Percentiles rank a stretch among this genome's conserved stretches.
Evolutionary conservation across 2,329 filamentous ascomycete species (phyloP).

Genomic region (Ophiostoma ulmi): DNA sequence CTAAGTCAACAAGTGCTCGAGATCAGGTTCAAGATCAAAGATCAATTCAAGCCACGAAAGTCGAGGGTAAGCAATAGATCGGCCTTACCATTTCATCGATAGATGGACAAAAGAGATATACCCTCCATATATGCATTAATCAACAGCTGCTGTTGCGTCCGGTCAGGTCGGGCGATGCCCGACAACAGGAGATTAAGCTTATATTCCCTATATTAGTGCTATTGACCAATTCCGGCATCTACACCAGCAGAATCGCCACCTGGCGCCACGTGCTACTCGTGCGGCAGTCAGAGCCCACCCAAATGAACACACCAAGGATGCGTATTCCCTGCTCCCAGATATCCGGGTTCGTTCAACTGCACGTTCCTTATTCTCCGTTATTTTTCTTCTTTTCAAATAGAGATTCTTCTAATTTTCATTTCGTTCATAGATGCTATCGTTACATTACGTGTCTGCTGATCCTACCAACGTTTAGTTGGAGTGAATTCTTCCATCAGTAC

Average conservation of each 20-base stretch:
- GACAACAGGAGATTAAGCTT: constrained; percentile 1
- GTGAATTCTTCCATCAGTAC: not conserved
- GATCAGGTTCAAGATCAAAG: not conserved
- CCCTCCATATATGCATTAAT: not conserved
- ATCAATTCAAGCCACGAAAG: not conserved
- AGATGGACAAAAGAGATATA: not conserved
- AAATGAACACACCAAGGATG: not conserved
- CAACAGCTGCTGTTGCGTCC: not conserved
- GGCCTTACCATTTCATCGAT: not conserved
- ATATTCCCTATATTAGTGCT: not conserved
- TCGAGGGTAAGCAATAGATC: not conserved
- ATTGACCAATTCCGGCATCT: constrained; percentile 10
- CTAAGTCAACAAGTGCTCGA: not conserved
- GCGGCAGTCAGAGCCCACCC: not conserved
- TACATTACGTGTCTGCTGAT: not conserved
- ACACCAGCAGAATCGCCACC: constrained; percentile 6
- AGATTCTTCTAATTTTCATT: not conserved
- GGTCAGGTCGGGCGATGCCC: not conserved
- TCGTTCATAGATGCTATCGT: not conserved
- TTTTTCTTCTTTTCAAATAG: not conserved
- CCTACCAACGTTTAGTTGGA: not conserved
- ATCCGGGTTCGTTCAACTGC: not conserved
- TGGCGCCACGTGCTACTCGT: constrained; percentile 4
- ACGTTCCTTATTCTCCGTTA: not conserved
- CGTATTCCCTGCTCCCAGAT: not conserved